Evolutionary conservation across 495 filamentous ascomycete species (phyloP), one percentile per base, ranked within the genome.

Genomic region (Aspergillus cavernicola): DNA sequence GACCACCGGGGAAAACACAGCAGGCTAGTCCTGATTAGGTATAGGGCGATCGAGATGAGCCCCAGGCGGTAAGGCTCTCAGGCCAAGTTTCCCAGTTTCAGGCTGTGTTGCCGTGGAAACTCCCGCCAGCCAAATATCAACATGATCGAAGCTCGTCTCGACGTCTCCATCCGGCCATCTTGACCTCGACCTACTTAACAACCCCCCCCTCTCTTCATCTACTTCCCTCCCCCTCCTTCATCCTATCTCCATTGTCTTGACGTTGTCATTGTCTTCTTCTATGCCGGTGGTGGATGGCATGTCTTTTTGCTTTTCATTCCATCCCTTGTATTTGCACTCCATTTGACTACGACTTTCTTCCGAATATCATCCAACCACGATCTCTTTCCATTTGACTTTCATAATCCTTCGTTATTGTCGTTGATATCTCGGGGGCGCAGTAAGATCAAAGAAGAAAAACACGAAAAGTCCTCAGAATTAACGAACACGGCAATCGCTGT

Each of bases 31-130:
- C 61, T 4, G 6, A 44, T 8, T 8, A 3, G 50, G 68, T 22
- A 60, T 71, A 73, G 60, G 3, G 57, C 53, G 65, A 70, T 69
- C 66, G 55, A 46, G 16, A 0, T 15, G 18, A 51, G 55, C 58
- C 57, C 59, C 57, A 48, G 53, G 53, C 54, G 42, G 49, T 22
- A n/a, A 57, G 23, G 28, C 63, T 56, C 50, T 32, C 46, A 66
- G 65, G 59, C 39, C 61, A 23, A 33, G 24, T 31, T 29, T 58
- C 52, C 15, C 1, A 15, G 11, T 6, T 15, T 16, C n/a, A 37
- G 13, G 16, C 10, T 33, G 23, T 37, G 70, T 74, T 74, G 66
- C 69, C 55, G 62, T 66, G 64, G 68, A 55, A 58, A 74, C 71
- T 71, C 57, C 71, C 53, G 60, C 46, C 37, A 56, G 31, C 53